phyloP scores from a whole-genome alignment of 345 rosid species.

The Raphanus sativus region DNA sequence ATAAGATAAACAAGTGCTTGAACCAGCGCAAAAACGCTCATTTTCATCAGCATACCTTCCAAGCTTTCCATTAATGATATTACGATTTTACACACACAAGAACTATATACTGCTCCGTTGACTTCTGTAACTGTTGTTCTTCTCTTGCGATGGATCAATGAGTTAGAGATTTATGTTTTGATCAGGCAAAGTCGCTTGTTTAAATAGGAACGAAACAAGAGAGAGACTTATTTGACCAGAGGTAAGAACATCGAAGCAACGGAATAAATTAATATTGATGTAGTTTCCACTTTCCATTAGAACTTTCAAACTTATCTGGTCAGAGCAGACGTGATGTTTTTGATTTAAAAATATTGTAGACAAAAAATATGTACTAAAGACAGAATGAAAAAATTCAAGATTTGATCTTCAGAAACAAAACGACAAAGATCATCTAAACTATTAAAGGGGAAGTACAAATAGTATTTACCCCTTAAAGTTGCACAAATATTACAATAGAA shows the following conservation, averaged over 20 bases:
- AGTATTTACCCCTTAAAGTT: too few species aligned
- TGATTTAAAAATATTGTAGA: not conserved
- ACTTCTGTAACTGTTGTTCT: not conserved
- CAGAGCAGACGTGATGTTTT: conserved; percentile 17
- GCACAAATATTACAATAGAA: too few species aligned
- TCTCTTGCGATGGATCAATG: conserved; percentile 5
- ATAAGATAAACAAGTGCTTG: conserved; percentile 63
- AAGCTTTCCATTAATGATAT: conserved; percentile 36
- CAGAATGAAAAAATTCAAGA: not conserved
- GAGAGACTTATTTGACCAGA: conserved; percentile 33
- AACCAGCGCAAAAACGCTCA: conserved; percentile 45
- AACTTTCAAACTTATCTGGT: conserved; percentile 20
- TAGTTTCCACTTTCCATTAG: not conserved
- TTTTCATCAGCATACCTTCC: conserved; percentile 49
- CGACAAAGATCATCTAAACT: conserved; percentile 27
- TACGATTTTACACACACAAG: conserved; percentile 8
- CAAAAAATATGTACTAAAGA: conserved; percentile 3
- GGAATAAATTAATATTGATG: not conserved
- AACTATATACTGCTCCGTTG: not conserved
- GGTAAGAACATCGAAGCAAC: conserved; percentile 18
- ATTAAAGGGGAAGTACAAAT: too few species aligned
- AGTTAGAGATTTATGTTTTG: conserved; percentile 7
- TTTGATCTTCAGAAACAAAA: not conserved
- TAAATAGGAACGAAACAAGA: conserved; percentile 17
- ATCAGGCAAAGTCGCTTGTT: conserved; percentile 4